A percentile compares a stretch with the other conserved stretches of the same genome.
Conservation (phyloP, 768 basidiomycete species). For the Ephemerocybe angulata region DNA sequence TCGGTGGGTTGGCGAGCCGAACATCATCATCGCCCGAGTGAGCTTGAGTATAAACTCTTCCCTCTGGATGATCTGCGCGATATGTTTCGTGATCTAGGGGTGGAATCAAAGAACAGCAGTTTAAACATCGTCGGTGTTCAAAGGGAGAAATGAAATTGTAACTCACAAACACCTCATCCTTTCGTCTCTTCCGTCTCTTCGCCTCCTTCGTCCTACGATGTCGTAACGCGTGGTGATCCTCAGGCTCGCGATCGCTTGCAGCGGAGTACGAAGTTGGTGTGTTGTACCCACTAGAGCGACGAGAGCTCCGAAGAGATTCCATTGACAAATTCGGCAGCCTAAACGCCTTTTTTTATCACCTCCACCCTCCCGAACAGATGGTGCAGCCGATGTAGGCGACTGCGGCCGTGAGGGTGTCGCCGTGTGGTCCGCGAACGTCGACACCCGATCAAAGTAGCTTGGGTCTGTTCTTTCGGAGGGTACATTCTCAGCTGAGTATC, state of each 20-base stretch:
- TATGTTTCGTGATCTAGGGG: constrained; percentile 82
- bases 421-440: not conserved
- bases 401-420: not conserved
- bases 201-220: constrained; percentile 1
- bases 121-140: not conserved
- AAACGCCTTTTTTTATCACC: not conserved
- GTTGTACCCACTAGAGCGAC: constrained; percentile 10
- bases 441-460: not conserved
- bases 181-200: constrained; percentile 52
- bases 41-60: constrained; percentile 87
- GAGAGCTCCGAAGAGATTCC: not conserved
- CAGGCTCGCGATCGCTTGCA: constrained; percentile 2
- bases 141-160: not conserved
- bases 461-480: no score
- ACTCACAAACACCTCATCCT: constrained; percentile 74
- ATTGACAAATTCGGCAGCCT: not conserved
- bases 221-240: not conserved
- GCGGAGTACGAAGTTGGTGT: no score
- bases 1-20: constrained; percentile 79
- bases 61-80: constrained; percentile 75
- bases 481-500: constrained; percentile 22
- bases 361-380: not conserved
- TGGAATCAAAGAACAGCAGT: not conserved
- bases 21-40: constrained; percentile 85
- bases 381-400: not conserved